Evolutionary conservation across 805 yeast genomes (phyloP).

Genomic region (Kockiozyma suomiensis): DNA sequence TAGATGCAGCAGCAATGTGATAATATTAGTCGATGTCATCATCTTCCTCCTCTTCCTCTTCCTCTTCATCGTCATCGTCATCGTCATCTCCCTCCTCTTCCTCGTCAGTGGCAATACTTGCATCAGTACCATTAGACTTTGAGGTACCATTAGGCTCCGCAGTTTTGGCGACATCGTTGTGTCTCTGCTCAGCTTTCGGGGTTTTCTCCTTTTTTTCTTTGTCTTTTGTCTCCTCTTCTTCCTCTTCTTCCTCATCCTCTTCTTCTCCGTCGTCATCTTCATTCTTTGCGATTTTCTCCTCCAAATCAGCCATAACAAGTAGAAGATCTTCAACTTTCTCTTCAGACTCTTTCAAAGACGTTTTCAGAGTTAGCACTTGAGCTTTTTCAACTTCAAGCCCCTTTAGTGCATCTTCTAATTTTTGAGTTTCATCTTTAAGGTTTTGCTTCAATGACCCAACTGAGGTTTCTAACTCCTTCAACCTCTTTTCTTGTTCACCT

Average conservation of each 20-base stretch:
- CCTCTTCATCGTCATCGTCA: not conserved
- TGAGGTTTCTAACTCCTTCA: not conserved
- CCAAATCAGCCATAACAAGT: conserved; percentile 75
- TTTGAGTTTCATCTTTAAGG: not conserved
- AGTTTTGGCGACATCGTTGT: not conserved
- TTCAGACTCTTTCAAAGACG: conserved; percentile 17
- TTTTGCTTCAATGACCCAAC: not conserved
- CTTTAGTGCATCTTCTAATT: conserved; percentile 44
- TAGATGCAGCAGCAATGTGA: not conserved
- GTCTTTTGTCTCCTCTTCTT: conserved; percentile 21
- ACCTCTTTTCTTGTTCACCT: not conserved
- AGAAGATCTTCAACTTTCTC: conserved; percentile 70
- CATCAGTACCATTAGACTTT: conserved; percentile 3
- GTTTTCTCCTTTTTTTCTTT: conserved; percentile 1
- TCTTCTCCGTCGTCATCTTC: conserved; percentile 68
- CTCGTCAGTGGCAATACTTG: not conserved
- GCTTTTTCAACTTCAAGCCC: conserved; percentile 47
- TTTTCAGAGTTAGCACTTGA: conserved; percentile 21
- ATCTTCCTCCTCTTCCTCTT: not conserved
- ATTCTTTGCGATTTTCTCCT: conserved; percentile 64
- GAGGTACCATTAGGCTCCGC: not conserved
- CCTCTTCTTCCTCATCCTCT: conserved; percentile 23
- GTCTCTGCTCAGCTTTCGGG: not conserved
- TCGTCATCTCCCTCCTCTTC: conserved; percentile 1
- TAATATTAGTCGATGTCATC: conserved; percentile 11